Evolutionary conservation across 2,329 filamentous ascomycete species (phyloP).

Genomic region (Achaetomium macrosporum): DNA sequence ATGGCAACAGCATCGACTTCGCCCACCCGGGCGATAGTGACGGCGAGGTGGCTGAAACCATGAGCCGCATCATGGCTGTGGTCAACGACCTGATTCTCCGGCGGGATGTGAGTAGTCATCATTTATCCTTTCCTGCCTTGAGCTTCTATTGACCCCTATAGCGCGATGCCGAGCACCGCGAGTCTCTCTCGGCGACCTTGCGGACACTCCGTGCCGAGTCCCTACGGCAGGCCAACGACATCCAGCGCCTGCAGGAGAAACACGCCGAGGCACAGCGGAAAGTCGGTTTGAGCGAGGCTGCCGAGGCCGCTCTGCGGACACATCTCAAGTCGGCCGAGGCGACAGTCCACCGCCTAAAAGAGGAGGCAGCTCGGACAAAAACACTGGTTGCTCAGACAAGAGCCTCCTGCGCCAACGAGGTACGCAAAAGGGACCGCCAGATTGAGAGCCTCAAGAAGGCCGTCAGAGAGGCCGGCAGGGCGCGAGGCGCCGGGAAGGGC

Average conservation of each 20-base stretch:
- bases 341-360: slow-evolving; percentile 69
- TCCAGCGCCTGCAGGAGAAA: slow-evolving; percentile 53
- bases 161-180: slow-evolving; percentile 85
- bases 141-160: slow-evolving; percentile 33
- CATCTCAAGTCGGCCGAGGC: slow-evolving; percentile 70
- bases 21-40: slow-evolving; percentile 61
- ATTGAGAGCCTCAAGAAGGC: slow-evolving; percentile 86
- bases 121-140: background rate
- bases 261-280: slow-evolving; percentile 50
- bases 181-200: slow-evolving; percentile 73
- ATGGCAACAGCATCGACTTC: slow-evolving; percentile 77
- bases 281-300: slow-evolving; percentile 56
- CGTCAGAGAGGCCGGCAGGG: slow-evolving; percentile 63
- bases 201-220: slow-evolving; percentile 70
- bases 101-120: slow-evolving; percentile 64
- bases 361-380: slow-evolving; percentile 76
- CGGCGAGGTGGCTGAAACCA: slow-evolving; percentile 51
- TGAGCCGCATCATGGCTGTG: slow-evolving; percentile 83
- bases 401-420: slow-evolving; percentile 80
- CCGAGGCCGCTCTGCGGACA: slow-evolving; percentile 62
- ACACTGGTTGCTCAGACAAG: slow-evolving; percentile 75
- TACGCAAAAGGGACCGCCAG: slow-evolving; percentile 83
- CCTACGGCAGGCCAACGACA: slow-evolving; percentile 64
- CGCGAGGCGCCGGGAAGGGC: slow-evolving; percentile 50
- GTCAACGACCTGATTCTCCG: slow-evolving; percentile 89